phyloP scores from a whole-genome alignment of 345 rosid species.

The Laguncularia racemosa region DNA sequence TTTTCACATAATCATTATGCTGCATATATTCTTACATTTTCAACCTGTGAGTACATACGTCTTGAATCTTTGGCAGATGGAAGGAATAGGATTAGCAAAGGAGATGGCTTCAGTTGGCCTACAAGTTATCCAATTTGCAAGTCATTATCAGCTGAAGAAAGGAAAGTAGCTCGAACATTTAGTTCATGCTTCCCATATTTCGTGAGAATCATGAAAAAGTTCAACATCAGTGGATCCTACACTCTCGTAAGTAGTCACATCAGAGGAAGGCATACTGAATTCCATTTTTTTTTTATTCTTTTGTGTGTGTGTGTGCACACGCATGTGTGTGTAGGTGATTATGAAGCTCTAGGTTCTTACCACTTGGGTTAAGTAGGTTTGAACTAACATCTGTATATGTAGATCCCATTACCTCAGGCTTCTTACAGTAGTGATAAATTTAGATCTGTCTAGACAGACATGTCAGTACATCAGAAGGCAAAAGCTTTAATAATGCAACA shows the following conservation, averaged over 20 bases:
- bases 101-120: constrained; percentile 17
- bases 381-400: too few relatives aligned
- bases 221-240: constrained; percentile 55
- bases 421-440: too few relatives aligned
- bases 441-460: too few relatives aligned
- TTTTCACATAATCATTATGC: too few relatives aligned
- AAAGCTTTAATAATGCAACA: too few relatives aligned
- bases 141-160: constrained; percentile 40
- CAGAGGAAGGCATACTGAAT: neutral
- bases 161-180: constrained; percentile 46
- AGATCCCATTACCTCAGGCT: too few relatives aligned
- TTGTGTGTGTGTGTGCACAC: neutral
- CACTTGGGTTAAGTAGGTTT: too few relatives aligned
- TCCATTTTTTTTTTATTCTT: neutral
- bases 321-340: too few relatives aligned
- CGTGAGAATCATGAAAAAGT: constrained; percentile 55
- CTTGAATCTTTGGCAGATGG: constrained; percentile 18
- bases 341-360: too few relatives aligned
- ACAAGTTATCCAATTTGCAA: constrained; percentile 15
- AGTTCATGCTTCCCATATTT: constrained; percentile 46
- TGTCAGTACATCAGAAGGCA: too few relatives aligned
- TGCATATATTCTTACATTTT: too few relatives aligned
- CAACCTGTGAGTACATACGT: too few relatives aligned
- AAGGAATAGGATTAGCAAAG: constrained; percentile 12
- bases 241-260: constrained; percentile 39